Evolutionary conservation across 148 eudicot genomes (phyloP).

Genomic region (Cornus controversa): DNA sequence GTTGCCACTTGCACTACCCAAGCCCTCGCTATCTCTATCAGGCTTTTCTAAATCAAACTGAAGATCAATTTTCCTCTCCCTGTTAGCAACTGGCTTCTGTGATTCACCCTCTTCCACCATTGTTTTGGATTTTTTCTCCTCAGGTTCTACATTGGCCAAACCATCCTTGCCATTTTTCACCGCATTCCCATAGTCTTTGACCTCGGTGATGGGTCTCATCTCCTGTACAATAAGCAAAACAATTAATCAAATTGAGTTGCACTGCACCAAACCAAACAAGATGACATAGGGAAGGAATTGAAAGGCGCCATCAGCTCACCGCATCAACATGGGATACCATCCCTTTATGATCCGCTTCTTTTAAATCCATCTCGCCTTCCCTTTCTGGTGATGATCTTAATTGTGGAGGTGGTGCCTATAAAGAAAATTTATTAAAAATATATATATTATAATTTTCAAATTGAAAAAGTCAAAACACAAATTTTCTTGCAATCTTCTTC

Average conservation of each 20-base stretch:
- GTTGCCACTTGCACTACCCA: constrained; percentile 11
- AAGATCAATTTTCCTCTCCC: constrained; percentile 40
- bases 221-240: constrained; percentile 21
- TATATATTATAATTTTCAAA: neutral
- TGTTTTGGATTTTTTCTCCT: constrained; percentile 29
- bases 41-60: constrained; percentile 58
- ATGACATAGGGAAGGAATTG: neutral
- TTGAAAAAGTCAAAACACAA: neutral
- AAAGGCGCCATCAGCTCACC: constrained; percentile 42
- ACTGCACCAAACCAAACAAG: constrained; percentile 8
- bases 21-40: constrained; percentile 3
- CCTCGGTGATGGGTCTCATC: constrained; percentile 13
- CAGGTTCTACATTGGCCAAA: constrained; percentile 29
- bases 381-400: constrained; percentile 69
- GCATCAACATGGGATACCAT: constrained; percentile 34
- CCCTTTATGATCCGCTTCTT: constrained; percentile 35
- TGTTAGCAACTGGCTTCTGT: constrained; percentile 9
- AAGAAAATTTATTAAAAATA: neutral
- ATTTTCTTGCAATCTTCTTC: constrained; percentile 9
- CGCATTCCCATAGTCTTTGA: constrained; percentile 24
- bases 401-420: constrained; percentile 84
- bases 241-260: constrained; percentile 21
- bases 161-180: constrained; percentile 29
- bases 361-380: constrained; percentile 33
- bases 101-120: constrained; percentile 26